Evolutionary conservation across 2,329 filamentous ascomycete species (phyloP), one percentile per base, ranked within the genome.

Genomic region (Fonsecaea multimorphosa): DNA sequence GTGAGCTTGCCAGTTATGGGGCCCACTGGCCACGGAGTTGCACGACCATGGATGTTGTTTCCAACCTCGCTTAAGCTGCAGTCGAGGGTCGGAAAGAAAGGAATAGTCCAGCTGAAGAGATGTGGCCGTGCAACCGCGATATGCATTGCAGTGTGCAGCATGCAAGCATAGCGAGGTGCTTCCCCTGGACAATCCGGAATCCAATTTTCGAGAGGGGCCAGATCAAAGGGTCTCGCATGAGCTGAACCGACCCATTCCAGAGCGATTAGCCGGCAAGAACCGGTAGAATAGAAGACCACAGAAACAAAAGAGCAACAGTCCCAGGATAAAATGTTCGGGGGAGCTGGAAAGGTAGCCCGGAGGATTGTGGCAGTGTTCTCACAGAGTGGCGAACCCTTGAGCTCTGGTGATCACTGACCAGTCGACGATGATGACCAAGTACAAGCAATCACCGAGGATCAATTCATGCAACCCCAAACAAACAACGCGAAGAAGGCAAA

Each of bases 61-160:
- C 51, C 65, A 67, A 62, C 65, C 62, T 65, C 61, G 65, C 65
- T 62, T 64, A 34, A 59, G 29, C n/a, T 62, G 65, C 55, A 62
- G 65, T 44, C 32, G 46, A 51, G 57, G 40, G 32, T 44, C 32
- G 27, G 55, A 34, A 60, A 36, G 29, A n/a, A 40, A 29, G 22
- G 22, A 22, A 27, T 34, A 14, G n/a, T 36, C 52, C 61, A 32
- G 61, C 52, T 52, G 32, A 56, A 49, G 16, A 24, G 29, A 46
- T 27, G 8, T 53, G 27, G 24, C 27, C 44, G 31, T 58, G 56
- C 56, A 49, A 64, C 57, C 51, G 36, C 38, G 32, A 36, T 24
- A 38, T 36, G 19, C 22, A 31, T 53, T 36, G n/a, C 51, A 36
- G n/a, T 59, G 58, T 36, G n/a, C 51, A 36, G n/a, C 54, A 8